Evolutionary conservation across 2,329 filamentous ascomycete species (phyloP), one percentile per base, ranked within the genome.

Genomic region (Penicillium expansum): DNA sequence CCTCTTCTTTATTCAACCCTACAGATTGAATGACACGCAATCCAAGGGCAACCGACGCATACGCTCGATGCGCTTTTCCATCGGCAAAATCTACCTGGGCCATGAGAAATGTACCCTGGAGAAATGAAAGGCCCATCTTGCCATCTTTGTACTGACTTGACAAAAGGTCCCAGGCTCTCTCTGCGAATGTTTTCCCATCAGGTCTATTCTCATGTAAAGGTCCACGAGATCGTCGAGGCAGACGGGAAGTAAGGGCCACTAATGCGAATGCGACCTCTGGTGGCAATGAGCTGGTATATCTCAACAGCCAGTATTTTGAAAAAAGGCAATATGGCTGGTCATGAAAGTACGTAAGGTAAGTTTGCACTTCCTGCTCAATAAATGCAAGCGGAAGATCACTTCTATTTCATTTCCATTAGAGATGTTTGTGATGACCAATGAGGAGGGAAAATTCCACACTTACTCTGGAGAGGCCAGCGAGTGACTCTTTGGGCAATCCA

Each of bases 241-340:
- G 54, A 27, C 61, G 63, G 18, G 56, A 63, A 1, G 66, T 68
- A 3, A 68, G 56, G 9, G 65, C 66, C n/a, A 68, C 57, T 32
- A 68, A 39, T 2, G 66, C 57, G 27, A 63, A 64, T 11, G 59
- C 44, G 18, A 67, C 55, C 43, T 67, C 65, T 11, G 61, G 41
- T 10, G 64, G 58, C 4, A 67, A 55, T 9, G 43, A 57, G 2
- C 29, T 2, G 3, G 58, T 57, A 8, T 61, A 54, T 14, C 47
- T 38, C 11, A 58, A n/a, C 5, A 68, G 52, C 65, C 62, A 67
- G 1, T 51, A 22, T 11, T 58, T 61, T 1, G 58, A 51, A 27
- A 68, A 67, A 3, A 63, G 59, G 42, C 65, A 67, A 33, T 67
- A 68, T 6, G 65, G 66, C 44, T 67, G 66, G 48, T 68, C 65